Base-by-base conservation (phyloP, 139 green algal species). In the Chlorella sp. region DNA sequence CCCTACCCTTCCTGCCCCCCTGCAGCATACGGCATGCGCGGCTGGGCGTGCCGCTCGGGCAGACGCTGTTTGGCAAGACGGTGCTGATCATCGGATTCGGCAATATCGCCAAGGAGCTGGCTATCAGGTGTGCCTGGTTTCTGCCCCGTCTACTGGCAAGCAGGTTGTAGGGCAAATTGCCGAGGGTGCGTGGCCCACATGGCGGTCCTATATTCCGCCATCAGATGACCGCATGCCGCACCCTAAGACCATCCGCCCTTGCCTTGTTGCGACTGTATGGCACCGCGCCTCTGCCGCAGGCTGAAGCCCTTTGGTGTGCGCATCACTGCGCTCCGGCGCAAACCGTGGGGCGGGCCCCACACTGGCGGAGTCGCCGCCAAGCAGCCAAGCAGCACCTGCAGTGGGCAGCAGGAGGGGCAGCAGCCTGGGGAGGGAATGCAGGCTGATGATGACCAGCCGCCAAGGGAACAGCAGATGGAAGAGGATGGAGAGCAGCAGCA, bases 61-160 rank as follows among this genome's bases (percentile, higher is more conserved):
- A 85, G 32, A 92, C 84, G 26, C 80, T 93, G 34, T 78, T 85
- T 30, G 85, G 88, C 40, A 86, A 85, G 72, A 87, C 48, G 62
- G 83, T 88, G 73, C 77, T 93, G 46, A 56, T 93, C 0, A 41
- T 94, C 24, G 91, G 91, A 1, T 92, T 90, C 85, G 91, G 91
- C 46, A 89, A 82, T 84, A 94, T 94, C 36, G 90, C 85, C 30
- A 89, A 85, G 34, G 91, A 93, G 83, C 84, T 94, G 56, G 75
- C 87, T 24, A 56, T 87, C n/a, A 89, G 89, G 89, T 89, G 80
- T 34, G 73, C 11, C 22, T 54, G 11, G 7, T 7, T 17, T 17
- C 46, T 54, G 46, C n/a, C n/a, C n/a, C n/a, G n/a, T n/a, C n/a
- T n/a, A n/a, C n/a, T n/a, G n/a, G n/a, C n/a, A n/a, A n/a, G n/a